Percentiles rank a stretch among this genome's conserved stretches.
These are phyloP conservation scores for Pinguiococcus pyrenoidosus DNA, from an alignment of 108 stramenopile genomes.

Conservation along the genomic window DNA sequence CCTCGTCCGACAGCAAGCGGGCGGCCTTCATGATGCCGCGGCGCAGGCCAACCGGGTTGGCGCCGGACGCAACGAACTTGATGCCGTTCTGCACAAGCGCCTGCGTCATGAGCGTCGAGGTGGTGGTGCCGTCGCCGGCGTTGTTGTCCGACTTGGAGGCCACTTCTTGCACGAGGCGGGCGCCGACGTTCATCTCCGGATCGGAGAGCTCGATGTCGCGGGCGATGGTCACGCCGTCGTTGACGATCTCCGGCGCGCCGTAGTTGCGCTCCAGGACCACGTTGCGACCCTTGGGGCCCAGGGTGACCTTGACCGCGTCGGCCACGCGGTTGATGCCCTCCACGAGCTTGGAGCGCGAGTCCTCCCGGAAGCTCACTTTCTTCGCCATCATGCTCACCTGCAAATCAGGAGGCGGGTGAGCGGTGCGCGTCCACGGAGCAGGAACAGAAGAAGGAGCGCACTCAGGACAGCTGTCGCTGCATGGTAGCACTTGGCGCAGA, in stretches of 20 bases:
- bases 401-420: no score
- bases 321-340: constrained; percentile 84
- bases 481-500: no score
- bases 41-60: constrained; percentile 82
- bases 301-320: constrained; percentile 87
- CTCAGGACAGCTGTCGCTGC: no score
- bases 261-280: constrained; percentile 88
- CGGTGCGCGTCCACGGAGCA: no score
- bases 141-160: constrained; percentile 80
- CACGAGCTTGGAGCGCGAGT: constrained; percentile 67
- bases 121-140: constrained; percentile 95
- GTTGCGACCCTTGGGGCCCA: constrained; percentile 92
- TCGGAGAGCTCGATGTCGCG: constrained; percentile 59
- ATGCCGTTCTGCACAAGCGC: constrained; percentile 89
- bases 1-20: constrained; percentile 49
- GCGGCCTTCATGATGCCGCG: constrained; percentile 70
- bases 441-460: no score
- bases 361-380: constrained; percentile 70
- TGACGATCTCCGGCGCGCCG: constrained; percentile 89
- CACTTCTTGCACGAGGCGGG: constrained; percentile 77
- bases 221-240: constrained; percentile 92
- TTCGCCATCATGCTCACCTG: no score
- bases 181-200: constrained; percentile 82
- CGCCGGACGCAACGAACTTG: constrained; percentile 69
- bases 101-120: constrained; percentile 87